Percentiles rank a stretch among this genome's conserved stretches.
Conservation (phyloP, 176 grass and related monocot genomes). For the Poa pratensis region DNA sequence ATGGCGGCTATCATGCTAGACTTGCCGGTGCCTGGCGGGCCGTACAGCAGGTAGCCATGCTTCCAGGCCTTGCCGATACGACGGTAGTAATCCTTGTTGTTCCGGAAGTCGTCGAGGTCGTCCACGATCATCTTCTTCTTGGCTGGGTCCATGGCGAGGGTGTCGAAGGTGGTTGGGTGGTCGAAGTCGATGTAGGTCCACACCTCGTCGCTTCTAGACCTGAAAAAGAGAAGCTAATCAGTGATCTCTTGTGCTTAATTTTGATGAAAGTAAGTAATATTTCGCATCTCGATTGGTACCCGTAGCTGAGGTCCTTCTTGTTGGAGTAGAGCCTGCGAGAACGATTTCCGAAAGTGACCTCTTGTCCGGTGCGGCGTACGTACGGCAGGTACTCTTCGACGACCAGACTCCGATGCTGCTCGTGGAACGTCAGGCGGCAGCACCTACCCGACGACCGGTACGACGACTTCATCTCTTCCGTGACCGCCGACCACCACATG, state of each 20-base stretch:
- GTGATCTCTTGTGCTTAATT: background rate
- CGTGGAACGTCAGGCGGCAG: constrained; percentile 12
- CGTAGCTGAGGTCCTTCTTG: background rate
- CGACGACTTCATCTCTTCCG: background rate
- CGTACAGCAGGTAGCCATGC: constrained; percentile 49
- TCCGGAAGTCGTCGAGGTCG: constrained; percentile 36
- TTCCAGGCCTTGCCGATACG: constrained; percentile 46
- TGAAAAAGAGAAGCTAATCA: background rate
- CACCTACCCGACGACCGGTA: background rate
- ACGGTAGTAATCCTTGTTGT: constrained; percentile 43
- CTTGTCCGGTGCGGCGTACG: background rate
- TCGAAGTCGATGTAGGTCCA: constrained; percentile 49
- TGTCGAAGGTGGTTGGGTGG: constrained; percentile 48
- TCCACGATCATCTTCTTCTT: constrained; percentile 43
- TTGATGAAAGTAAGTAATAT: background rate
- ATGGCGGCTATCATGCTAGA: constrained; percentile 51
- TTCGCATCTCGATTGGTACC: background rate
- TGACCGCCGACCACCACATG: constrained; percentile 14
- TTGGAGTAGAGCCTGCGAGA: background rate
- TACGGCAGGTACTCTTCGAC: background rate
- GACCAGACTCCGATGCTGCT: background rate
- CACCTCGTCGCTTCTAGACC: background rate
- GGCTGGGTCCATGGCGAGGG: constrained; percentile 42
- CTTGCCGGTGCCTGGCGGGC: constrained; percentile 52
- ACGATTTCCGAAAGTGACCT: background rate